These are phyloP conservation scores for Yarrowia porcina DNA, from an alignment of 805 yeast species.

Conservation along the genomic window DNA sequence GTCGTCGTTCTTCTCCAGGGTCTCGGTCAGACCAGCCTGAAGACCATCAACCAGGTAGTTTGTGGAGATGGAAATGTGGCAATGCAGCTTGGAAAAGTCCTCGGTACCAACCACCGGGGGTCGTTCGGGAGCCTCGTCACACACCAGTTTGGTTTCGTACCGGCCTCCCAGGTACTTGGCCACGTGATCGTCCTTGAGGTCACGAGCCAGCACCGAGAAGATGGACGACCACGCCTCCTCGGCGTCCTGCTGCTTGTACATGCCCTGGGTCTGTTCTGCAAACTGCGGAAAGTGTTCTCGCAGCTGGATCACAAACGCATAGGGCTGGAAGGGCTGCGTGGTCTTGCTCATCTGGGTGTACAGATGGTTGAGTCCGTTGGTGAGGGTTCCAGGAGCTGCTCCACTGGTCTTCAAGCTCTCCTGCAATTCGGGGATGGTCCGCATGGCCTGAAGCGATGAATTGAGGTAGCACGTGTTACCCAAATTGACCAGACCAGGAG, in stretches of 20 bases:
- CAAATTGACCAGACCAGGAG: slow-evolving; percentile 64
- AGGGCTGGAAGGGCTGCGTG: slow-evolving; percentile 58
- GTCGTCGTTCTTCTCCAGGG: slow-evolving; percentile 73
- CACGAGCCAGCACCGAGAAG: slow-evolving; percentile 48
- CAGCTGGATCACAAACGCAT: slow-evolving; percentile 51
- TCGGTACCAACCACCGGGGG: slow-evolving; percentile 48
- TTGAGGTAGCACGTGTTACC: slow-evolving; percentile 80
- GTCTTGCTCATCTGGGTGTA: slow-evolving; percentile 36
- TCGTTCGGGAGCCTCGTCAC: slow-evolving; percentile 55
- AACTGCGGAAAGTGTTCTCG: slow-evolving; percentile 82
- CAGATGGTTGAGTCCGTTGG: slow-evolving; percentile 37
- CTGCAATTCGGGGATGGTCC: slow-evolving; percentile 49
- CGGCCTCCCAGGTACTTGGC: slow-evolving; percentile 61
- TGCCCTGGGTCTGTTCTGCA: slow-evolving; percentile 66
- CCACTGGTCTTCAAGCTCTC: slow-evolving; percentile 40
- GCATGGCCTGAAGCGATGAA: slow-evolving; percentile 60
- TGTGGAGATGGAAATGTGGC: slow-evolving; percentile 82
- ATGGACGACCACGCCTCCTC: slow-evolving; percentile 92
- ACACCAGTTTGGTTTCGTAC: slow-evolving; percentile 60
- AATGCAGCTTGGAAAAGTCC: slow-evolving; percentile 68
- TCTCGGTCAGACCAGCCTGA: slow-evolving; percentile 67
- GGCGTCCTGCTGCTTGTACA: slow-evolving; percentile 94
- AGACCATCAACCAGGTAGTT: slow-evolving; percentile 88
- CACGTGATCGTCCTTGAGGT: slow-evolving; percentile 44
- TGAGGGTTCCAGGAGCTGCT: slow-evolving; percentile 38